Base-by-base conservation (phyloP, 2,329 filamentous ascomycete species). In the Clathrospora elynae region DNA sequence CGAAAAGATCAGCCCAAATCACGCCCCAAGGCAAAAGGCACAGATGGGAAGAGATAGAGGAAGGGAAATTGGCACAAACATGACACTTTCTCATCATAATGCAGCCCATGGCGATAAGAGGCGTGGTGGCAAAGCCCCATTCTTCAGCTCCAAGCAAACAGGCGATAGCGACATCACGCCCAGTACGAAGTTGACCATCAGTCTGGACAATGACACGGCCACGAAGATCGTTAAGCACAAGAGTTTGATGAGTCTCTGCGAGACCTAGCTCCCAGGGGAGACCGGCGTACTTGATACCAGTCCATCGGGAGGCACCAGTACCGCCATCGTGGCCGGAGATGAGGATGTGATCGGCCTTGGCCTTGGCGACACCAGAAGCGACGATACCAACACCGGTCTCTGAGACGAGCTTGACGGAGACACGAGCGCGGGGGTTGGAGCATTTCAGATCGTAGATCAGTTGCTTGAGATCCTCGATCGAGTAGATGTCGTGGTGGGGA, bases 351-450 rank as follows among this genome's bases (percentile, higher is more conserved):
- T 96, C 91, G 48, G 91, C 90, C 78, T 96, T 96, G 38, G 92
- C 92, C 77, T 97, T 97, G 42, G 92, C 92, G 35, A 96, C 92
- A 83, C 92, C 92, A 46, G 92, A 96, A 35, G 92, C 92, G 54
- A 97, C 92, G 57, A 97, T 96, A 76, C 92, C 92, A 46, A 96
- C 92, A 77, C 92, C 92, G 43, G 92, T 95, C 75, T 97, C 92
- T 5, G 92, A 96, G 11, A 97, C 92, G 29, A 97, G 87, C 80
- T 97, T 97, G 69, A 97, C 92, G 5, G 92, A 97, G 16, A 97
- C 86, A 61, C 92, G 84, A 41, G 92, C 85, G 53, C 92, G 86
- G 45, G 92, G 92, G 73, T 93, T 96, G 16, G 91, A 90, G 76
- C 91, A 96, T 77, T 97, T 97, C 42, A 96, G 78, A 73, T 97